These are phyloP conservation scores for Cystobasidiaceae sp. DNA, from an alignment of 1,284 basidiomycete genomes.

Conservation along the genomic window DNA sequence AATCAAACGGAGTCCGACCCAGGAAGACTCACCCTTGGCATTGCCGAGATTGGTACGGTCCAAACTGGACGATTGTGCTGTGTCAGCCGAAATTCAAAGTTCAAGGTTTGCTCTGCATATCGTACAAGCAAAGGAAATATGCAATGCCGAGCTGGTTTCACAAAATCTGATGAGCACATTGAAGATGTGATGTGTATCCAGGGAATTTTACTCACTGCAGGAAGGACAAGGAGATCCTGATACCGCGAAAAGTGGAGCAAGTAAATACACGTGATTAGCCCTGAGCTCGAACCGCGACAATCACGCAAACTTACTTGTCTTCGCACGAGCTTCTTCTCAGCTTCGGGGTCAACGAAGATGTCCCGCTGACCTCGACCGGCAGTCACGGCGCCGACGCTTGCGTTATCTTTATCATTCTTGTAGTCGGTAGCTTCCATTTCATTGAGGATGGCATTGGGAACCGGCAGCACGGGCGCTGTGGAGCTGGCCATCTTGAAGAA, in stretches of 20 bases:
- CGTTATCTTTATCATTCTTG: neutral
- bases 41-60: conserved; percentile 27
- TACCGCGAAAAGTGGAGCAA: neutral
- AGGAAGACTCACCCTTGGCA: conserved; percentile 4
- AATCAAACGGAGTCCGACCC: neutral
- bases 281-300: neutral
- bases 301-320: conserved; percentile 7
- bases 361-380: neutral
- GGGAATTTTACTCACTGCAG: neutral
- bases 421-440: neutral
- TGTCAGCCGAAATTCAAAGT: neutral
- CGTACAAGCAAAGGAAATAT: conserved; percentile 22
- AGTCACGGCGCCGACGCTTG: neutral
- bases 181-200: neutral
- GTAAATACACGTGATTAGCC: neutral
- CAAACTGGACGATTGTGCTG: neutral
- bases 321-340: conserved; percentile 24
- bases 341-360: conserved; percentile 18
- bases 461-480: conserved; percentile 17
- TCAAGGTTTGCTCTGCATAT: neutral
- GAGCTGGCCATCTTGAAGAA: conserved; percentile 12
- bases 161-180: neutral
- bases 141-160: conserved; percentile 16
- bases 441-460: conserved; percentile 1
- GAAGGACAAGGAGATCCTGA: conserved; percentile 15